Base-by-base conservation (phyloP, 140 eudicot species). In the Ambrosia hybrid region DNA sequence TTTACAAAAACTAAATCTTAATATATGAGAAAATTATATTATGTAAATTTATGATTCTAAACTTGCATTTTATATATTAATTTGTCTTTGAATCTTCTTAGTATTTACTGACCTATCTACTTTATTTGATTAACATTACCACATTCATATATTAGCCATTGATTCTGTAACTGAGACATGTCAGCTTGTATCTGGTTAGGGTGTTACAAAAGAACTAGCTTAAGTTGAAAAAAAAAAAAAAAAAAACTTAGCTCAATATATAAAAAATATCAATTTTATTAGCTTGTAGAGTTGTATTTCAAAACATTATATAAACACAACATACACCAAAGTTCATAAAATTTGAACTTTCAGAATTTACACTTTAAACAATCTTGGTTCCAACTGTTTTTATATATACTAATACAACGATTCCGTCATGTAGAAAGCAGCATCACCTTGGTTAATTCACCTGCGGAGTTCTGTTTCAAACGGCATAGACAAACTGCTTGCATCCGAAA, bases 391-490 rank as follows among this genome's bases (percentile, higher is more conserved):
- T 36, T 13, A 59, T 30, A 45, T n/a, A 73, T 73, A 66, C 57
- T 55, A 56, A 57, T 39, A 14, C 48, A 12, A 53, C 14, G 26
- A n/a, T 21, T 36, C 60, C n/a, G 43, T 53, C 38, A 16, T 62
- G 73, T 68, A 33, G 38, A 61, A 56, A 33, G 38, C 60, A 67
- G 30, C 26, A 38, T 38, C 67, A 58, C 14, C 14, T 6, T 8
- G 21, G 53, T 48, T 46, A 46, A 46, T 30, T 76, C 65, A 79
- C 66, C 83, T 49, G 3, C 85, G 73, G 6, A 65, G 75, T 75
- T 74, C 80, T 17, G 86, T 75, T 69, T 71, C 73, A 70, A 86
- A 89, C n/a, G 89, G 89, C 36, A 84, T 61, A 53, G 71, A 73
- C 14, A 80, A 53, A 51, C 73, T 78, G 73, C 92, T 89, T 36